Evolutionary conservation across 2,329 filamentous ascomycete species (phyloP).

Genomic region (Nemania sp.): DNA sequence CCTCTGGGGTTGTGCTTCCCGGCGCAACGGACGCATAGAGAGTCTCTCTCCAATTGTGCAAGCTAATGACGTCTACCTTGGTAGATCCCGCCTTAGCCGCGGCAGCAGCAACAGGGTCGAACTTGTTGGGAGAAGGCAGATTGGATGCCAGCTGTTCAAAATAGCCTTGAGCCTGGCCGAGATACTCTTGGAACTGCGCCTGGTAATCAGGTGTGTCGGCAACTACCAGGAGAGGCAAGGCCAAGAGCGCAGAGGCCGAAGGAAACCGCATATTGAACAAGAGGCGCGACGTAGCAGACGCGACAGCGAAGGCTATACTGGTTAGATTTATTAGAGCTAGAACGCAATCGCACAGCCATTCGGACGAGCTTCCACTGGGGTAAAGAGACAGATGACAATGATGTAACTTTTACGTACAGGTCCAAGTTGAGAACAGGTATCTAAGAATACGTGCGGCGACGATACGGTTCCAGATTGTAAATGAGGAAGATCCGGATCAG

Average conservation of each 20-base stretch:
- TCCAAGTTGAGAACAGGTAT: no score
- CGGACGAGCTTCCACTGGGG: conserved; percentile 1
- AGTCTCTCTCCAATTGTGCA: conserved; percentile 72
- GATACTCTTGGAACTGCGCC: conserved; percentile 65
- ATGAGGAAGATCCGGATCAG: no score
- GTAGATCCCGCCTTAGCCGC: conserved; percentile 54
- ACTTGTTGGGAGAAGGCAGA: conserved; percentile 52
- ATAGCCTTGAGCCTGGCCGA: conserved; percentile 62
- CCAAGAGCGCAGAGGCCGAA: conserved; percentile 51
- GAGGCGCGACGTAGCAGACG: conserved; percentile 1
- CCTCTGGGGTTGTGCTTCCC: conserved; percentile 64
- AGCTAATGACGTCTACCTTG: conserved; percentile 61
- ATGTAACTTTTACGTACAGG: conserved; percentile 32
- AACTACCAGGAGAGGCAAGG: conserved; percentile 59
- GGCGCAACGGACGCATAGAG: conserved; percentile 65
- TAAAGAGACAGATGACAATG: conserved; percentile 19
- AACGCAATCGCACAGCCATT: conserved; percentile 1
- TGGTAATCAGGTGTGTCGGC: conserved; percentile 61
- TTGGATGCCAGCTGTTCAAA: conserved; percentile 56
- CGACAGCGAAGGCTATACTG: neutral
- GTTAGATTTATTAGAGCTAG: conserved; percentile 18
- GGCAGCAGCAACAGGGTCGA: conserved; percentile 48
- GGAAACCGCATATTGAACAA: conserved; percentile 61
- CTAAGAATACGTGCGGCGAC: no score
- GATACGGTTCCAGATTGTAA: no score